Percentiles rank a stretch among this genome's conserved stretches.
Evolutionary conservation across 208 protist species (phyloP).

Genomic region (Acanthamoeba rhysodes): DNA sequence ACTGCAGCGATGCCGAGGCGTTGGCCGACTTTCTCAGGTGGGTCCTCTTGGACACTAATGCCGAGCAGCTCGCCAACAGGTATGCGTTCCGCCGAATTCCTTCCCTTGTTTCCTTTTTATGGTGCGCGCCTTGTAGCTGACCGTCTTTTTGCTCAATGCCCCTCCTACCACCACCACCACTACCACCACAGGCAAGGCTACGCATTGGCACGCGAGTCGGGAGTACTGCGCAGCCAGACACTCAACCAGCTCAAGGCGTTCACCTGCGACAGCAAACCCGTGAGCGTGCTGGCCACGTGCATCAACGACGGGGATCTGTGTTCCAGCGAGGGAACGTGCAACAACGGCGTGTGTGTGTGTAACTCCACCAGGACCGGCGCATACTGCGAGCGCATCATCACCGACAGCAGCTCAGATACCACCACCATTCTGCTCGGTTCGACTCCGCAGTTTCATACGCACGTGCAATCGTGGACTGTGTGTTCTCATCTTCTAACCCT

Average conservation of each 20-base stretch:
- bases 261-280: slow-evolving; percentile 33
- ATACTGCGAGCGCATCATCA: background rate
- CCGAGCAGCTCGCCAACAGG: slow-evolving; percentile 17
- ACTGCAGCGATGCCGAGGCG: background rate
- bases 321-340: background rate
- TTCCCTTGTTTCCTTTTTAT: no score
- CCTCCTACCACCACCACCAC: no score
- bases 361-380: background rate
- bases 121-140: no score
- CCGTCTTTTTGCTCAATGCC: background rate
- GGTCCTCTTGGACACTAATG: background rate
- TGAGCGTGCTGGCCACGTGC: background rate
- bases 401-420: background rate
- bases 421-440: background rate
- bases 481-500: no score
- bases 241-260: background rate
- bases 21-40: slow-evolving; percentile 4
- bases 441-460: background rate
- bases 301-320: background rate
- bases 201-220: background rate
- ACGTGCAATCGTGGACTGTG: background rate
- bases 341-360: background rate
- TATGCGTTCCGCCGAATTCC: background rate
- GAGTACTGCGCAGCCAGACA: background rate
- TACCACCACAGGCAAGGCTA: background rate